Percentiles rank a stretch among this genome's conserved stretches.
These are phyloP conservation scores for Alnus glutinosa DNA, from an alignment of 306 rosid genomes.

Conservation along the genomic window DNA sequence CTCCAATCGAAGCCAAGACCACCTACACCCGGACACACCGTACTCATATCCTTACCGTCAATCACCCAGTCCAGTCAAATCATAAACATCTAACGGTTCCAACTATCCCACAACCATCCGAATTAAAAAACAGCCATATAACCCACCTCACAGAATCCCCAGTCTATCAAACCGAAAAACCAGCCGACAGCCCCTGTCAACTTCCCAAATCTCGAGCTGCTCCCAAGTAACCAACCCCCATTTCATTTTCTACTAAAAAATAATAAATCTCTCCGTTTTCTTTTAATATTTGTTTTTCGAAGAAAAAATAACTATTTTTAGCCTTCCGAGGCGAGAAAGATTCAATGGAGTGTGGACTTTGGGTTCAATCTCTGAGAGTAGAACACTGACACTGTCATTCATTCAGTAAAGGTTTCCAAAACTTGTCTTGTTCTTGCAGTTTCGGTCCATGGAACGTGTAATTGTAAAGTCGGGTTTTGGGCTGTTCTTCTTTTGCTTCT, in stretches of 20 bases:
- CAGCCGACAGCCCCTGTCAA: conserved; percentile 62
- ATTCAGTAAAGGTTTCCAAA: conserved; percentile 35
- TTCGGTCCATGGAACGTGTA: conserved; percentile 35
- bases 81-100: conserved; percentile 3
- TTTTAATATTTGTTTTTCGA: background rate
- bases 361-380: background rate
- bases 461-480: conserved; percentile 37
- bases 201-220: conserved; percentile 71
- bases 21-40: background rate
- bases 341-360: conserved; percentile 3
- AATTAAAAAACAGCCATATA: background rate
- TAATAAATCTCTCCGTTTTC: background rate
- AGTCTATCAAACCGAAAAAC: conserved; percentile 21
- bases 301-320: background rate
- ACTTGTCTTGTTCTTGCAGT: conserved; percentile 28
- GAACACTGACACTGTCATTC: background rate
- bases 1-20: background rate
- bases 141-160: conserved; percentile 19
- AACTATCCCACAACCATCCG: background rate
- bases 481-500: conserved; percentile 38
- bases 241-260: conserved; percentile 3
- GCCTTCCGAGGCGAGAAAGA: conserved; percentile 35
- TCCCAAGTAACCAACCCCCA: conserved; percentile 8
- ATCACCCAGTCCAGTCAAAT: background rate
- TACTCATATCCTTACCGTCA: background rate